Percentiles rank a stretch among this genome's conserved stretches.
Conservation (phyloP, 805 yeast genomes). For the Dipodascopsis uninucleata region DNA sequence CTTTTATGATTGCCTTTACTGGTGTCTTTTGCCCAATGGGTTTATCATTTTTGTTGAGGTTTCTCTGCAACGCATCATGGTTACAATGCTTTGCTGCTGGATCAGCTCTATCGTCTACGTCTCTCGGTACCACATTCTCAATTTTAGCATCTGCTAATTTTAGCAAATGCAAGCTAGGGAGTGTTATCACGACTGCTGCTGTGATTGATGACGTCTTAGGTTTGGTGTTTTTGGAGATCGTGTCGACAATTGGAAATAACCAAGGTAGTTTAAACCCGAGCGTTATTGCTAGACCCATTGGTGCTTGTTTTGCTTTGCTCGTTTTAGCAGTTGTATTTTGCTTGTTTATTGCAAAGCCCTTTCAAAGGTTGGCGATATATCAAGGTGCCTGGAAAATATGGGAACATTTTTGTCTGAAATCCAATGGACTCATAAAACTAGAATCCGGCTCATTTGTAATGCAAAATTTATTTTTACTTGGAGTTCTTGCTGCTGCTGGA, state of each 20-base stretch:
- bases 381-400: too few relatives aligned
- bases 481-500: constrained; percentile 6
- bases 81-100: constrained; percentile 14
- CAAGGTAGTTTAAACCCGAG: neutral
- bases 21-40: constrained; percentile 5
- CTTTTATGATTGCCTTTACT: constrained; percentile 2
- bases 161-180: constrained; percentile 1
- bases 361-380: too few relatives aligned
- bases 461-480: constrained; percentile 6
- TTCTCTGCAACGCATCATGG: constrained; percentile 1
- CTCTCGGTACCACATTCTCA: constrained; percentile 12
- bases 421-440: neutral
- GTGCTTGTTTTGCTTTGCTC: constrained; percentile 4
- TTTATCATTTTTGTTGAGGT: constrained; percentile 2
- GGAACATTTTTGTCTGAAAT: too few relatives aligned
- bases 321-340: neutral
- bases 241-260: constrained; percentile 6
- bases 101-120: constrained; percentile 10
- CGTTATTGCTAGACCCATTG: constrained; percentile 2
- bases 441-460: neutral
- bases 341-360: constrained; percentile 3
- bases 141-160: constrained; percentile 1
- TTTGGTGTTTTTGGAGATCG: constrained; percentile 4
- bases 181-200: constrained; percentile 10
- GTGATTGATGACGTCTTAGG: constrained; percentile 14